phyloP scores from a whole-genome alignment of 2,329 filamentous ascomycete species.

The Leptographium flavum region DNA sequence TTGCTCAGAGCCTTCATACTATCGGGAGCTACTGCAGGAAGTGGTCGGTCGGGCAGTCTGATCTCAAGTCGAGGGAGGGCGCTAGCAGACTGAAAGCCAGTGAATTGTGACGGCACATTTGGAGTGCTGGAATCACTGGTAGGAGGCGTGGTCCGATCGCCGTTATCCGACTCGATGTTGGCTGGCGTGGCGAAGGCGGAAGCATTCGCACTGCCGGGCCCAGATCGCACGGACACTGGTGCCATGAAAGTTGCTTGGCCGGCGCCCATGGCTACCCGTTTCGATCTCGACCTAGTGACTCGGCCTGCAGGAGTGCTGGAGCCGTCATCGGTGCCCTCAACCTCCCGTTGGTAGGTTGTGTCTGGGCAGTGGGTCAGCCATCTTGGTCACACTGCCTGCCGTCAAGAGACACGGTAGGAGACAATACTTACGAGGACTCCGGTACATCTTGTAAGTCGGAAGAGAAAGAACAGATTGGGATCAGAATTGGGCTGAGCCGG shows the following conservation, averaged over 20 bases:
- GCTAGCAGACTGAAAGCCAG: constrained; percentile 9
- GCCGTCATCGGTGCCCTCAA: neutral
- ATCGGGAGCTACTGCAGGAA: constrained; percentile 25
- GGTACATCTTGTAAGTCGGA: too few species aligned
- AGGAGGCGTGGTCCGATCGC: constrained; percentile 25
- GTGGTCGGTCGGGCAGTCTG: constrained; percentile 16
- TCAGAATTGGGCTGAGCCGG: too few species aligned
- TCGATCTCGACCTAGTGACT: constrained; percentile 1
- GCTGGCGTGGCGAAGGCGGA: constrained; percentile 23
- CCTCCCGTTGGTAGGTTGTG: too few species aligned
- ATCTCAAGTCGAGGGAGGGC: constrained; percentile 20
- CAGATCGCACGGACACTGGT: constrained; percentile 8
- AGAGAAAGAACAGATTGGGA: too few species aligned
- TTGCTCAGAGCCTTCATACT: constrained; percentile 30
- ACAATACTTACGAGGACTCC: too few species aligned
- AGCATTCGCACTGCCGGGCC: constrained; percentile 16
- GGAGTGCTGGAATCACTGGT: constrained; percentile 28
- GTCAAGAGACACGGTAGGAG: too few species aligned
- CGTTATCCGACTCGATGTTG: constrained; percentile 12
- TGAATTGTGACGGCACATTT: constrained; percentile 12
- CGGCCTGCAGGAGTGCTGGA: neutral
- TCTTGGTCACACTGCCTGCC: too few species aligned
- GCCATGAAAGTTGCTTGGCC: constrained; percentile 11
- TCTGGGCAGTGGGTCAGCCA: too few species aligned
- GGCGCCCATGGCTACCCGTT: neutral